Conservation (phyloP, 2,329 filamentous ascomycete genomes). For the Ilyonectria destructans region DNA sequence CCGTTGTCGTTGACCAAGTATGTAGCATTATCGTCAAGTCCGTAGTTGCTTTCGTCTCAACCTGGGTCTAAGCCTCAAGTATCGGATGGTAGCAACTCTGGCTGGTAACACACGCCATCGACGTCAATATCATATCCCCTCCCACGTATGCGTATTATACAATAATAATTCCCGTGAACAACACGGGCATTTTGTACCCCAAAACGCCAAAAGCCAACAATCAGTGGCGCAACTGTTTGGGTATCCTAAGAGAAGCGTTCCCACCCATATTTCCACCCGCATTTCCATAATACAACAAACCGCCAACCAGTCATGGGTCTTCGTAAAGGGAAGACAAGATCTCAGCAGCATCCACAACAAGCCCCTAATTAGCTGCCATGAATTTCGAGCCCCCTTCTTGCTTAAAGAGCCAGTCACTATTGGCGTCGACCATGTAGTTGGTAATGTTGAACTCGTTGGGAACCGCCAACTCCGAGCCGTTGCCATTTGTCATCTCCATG, state of each 20-base stretch:
- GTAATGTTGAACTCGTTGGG: constrained; percentile 83
- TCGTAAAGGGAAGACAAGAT: constrained; percentile 3
- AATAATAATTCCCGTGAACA: constrained; percentile 1
- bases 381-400: constrained; percentile 56
- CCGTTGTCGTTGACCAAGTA: not conserved
- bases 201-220: constrained; percentile 23
- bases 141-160: constrained; percentile 21
- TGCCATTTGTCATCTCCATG: constrained; percentile 50
- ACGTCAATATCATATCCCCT: constrained; percentile 3
- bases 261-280: not conserved
- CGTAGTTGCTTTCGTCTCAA: not conserved
- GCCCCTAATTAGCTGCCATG: constrained; percentile 42
- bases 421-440: constrained; percentile 83
- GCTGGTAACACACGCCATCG: constrained; percentile 2
- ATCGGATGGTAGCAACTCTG: not conserved
- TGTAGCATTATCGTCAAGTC: not conserved
- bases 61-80: not conserved
- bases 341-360: not conserved
- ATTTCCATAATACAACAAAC: constrained; percentile 7
- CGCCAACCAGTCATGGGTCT: constrained; percentile 10
- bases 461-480: constrained; percentile 47
- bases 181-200: not conserved
- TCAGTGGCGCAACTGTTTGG: constrained; percentile 13
- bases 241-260: constrained; percentile 22
- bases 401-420: constrained; percentile 83